phyloP scores from a whole-genome alignment of 495 filamentous ascomycete species.

The Aspergillus campestris region DNA sequence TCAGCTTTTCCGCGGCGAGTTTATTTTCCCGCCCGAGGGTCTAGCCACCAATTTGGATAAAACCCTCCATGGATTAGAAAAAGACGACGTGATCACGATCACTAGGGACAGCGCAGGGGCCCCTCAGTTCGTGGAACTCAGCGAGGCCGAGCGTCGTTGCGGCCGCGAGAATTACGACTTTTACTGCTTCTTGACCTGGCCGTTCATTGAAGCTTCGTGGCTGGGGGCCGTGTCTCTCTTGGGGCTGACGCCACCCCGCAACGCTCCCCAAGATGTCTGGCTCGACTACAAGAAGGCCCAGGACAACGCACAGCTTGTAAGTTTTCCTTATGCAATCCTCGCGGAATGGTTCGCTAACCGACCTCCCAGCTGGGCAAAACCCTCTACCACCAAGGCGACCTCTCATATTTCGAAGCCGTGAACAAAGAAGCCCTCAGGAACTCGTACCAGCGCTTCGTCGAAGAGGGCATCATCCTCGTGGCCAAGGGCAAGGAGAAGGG shows the following conservation, averaged over 20 bases:
- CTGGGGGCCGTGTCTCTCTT: constrained; percentile 79
- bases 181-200: constrained; percentile 97
- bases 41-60: constrained; percentile 68
- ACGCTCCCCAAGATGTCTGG: constrained; percentile 58
- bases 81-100: constrained; percentile 70
- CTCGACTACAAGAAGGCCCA: constrained; percentile 70
- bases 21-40: constrained; percentile 89
- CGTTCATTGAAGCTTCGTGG: constrained; percentile 91
- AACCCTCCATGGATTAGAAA: constrained; percentile 67
- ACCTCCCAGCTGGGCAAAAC: constrained; percentile 77
- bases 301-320: constrained; percentile 72
- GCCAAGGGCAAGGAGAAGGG: constrained; percentile 53
- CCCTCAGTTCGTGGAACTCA: constrained; percentile 62
- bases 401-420: constrained; percentile 94
- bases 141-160: constrained; percentile 59
- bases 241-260: constrained; percentile 67
- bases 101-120: constrained; percentile 45
- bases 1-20: constrained; percentile 89
- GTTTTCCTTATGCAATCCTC: constrained; percentile 8
- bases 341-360: constrained; percentile 5
- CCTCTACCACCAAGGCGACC: constrained; percentile 91
- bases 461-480: constrained; percentile 79
- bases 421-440: constrained; percentile 97
- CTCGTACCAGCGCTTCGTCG: constrained; percentile 76
- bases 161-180: constrained; percentile 95